Base-by-base conservation (phyloP, 371 early-diverging fungal species). In the Apophysomyces trapeziformis region DNA sequence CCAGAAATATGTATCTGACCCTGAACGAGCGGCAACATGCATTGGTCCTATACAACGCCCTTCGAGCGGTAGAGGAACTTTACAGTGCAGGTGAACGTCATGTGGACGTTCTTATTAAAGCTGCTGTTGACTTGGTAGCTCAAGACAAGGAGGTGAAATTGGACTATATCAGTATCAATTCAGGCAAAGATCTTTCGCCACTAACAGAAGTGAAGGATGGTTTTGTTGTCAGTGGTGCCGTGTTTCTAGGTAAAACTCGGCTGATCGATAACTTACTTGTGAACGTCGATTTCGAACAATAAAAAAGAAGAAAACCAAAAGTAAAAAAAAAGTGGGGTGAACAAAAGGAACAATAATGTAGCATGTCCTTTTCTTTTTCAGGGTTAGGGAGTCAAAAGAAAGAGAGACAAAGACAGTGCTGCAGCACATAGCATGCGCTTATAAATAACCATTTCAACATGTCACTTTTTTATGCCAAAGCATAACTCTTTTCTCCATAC, bases 221-320 rank as follows among this genome's bases (percentile, higher is more conserved):
- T 13, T 72, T 92, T 36, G 90, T 99, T 54, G 80, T 97, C 37
- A 93, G 93, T 14, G 93, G 95, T 38, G 99, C 98, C 8, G 87
- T 97, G 32, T 87, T 83, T 65, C 87, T 97, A 44, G 96, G 96
- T 41, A 86, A 78, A n/a, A 95, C 98, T 7, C 81, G 99, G 37
- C 78, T 99, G 38, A 97, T 99, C 60, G 99, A 99, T 75, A 99
- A 98, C 74, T 65, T 95, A 7, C 73, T 95, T 35, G 64, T 94
- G 6, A 86, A 91, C 36, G 67, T 67, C 26, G 37, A 47, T 46
- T 62, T 38, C 54, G 35, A 62, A 62, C 54, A 43, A 47, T 38
- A 62, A 45, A 43, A 41, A 41, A 41, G 13, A 62, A 62, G 36
- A 16, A 16, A 26, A 21, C 21, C 21, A 50, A 35, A 80, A 65